Evolutionary conservation across 805 yeast species (phyloP), one percentile per base, ranked within the genome.

Genomic region (Teunomyces tritomae): DNA sequence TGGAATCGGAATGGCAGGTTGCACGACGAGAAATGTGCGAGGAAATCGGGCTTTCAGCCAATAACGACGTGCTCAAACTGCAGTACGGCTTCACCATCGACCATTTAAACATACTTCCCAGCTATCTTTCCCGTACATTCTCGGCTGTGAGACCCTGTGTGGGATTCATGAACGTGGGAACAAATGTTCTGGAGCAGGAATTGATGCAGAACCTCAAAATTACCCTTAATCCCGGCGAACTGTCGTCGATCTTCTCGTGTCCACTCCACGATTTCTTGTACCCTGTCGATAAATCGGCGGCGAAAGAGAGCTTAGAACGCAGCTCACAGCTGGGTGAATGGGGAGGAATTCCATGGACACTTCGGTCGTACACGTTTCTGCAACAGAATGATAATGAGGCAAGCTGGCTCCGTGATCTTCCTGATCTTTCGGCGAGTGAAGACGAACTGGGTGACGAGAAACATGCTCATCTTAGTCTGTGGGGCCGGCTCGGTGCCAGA

Each of bases 21-120:
- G 85, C 96, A 0, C 72, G 95, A 49, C 71, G 98, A 28, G 98
- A 91, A 64, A 82, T 90, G 51, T 78, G 76, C 47, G 98, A 91
- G 61, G 98, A 91, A 62, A 87, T 91, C 43, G 97, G 97, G 0
- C 62, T 89, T 17, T 76, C 78, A 8, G 64, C 74, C 11, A 65
- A 74, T 55, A 79, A 85, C 49, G 68, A 65, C 0, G 59, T 61
- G 8, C 64, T 85, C 30, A 49, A 59, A 35, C 56, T 59, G 11
- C 65, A 76, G 29, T 77, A 63, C 55, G 88, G 87, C 0, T 76
- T 85, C 57, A 63, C 67, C 20, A 70, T 90, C 27, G 88, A 86
- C 46, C 79, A 77, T 47, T 58, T 90, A 28, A 76, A 78, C 35
- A 72, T 74, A 8, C 59, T 91, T 55, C 97, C 98, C 0, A 77